A percentile compares a stretch with the other conserved stretches of the same genome.
Evolutionary conservation across 495 filamentous ascomycete genomes (phyloP).

Genomic region (Aspergillus bridgeri): DNA sequence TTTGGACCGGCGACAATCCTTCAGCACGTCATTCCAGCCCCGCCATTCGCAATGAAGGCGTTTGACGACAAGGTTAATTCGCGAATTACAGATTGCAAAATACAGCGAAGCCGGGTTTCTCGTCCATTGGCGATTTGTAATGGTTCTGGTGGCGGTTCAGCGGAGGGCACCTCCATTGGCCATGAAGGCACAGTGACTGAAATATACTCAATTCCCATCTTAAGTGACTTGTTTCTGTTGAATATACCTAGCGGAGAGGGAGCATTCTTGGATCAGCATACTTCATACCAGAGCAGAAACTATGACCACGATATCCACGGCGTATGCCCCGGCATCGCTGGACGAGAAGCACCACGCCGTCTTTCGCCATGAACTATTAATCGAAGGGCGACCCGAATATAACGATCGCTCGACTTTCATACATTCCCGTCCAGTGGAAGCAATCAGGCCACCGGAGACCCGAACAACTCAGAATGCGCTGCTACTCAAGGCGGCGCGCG

Average conservation of each 20-base stretch:
- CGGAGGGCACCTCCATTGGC: neutral
- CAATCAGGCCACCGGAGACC: constrained; percentile 1
- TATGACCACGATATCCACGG: constrained; percentile 8
- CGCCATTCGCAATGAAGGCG: constrained; percentile 35
- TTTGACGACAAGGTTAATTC: neutral
- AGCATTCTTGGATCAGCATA: neutral
- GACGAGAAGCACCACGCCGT: constrained; percentile 15
- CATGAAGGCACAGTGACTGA: neutral
- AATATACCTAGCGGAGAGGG: too few relatives aligned
- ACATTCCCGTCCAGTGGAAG: neutral
- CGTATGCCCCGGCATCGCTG: constrained; percentile 4
- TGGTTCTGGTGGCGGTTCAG: neutral
- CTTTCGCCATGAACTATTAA: constrained; percentile 8
- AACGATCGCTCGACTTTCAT: neutral
- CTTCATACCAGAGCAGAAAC: neutral
- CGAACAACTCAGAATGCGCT: constrained; percentile 29
- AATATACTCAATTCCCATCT: neutral
- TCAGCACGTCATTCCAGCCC: constrained; percentile 39
- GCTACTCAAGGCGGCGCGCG: constrained; percentile 31
- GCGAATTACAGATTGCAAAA: constrained; percentile 1
- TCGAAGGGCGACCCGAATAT: constrained; percentile 11
- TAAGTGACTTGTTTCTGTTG: neutral
- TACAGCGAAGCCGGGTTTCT: neutral
- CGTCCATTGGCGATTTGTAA: neutral
- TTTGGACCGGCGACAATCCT: neutral